Conservation (phyloP, 2,329 filamentous ascomycete species). For the Shiraia sp. region DNA sequence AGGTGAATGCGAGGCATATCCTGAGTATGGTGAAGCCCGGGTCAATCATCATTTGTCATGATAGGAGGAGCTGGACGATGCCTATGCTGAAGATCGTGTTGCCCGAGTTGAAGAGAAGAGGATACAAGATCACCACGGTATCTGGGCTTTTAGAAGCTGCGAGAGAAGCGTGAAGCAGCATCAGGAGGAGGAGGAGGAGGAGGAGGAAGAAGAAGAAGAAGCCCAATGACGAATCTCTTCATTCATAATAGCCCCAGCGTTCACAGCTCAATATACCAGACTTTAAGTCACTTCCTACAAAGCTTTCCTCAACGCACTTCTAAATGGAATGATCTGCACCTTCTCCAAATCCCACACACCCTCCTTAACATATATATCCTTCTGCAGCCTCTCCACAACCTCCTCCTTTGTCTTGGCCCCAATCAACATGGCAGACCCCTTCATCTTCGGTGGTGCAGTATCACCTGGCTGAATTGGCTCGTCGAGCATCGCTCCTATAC, state of each 20-base stretch:
- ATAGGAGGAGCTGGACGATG: conserved; percentile 78
- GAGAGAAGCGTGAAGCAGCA: not conserved
- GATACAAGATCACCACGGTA: conserved; percentile 73
- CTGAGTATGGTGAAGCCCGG: conserved; percentile 78
- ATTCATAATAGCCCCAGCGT: too few species aligned
- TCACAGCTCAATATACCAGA: too few species aligned
- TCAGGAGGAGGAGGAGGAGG: too few species aligned
- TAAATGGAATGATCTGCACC: conserved; percentile 55
- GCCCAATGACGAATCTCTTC: too few species aligned
- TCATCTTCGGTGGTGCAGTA: conserved; percentile 65
- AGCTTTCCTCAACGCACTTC: conserved; percentile 50
- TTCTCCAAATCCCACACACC: conserved; percentile 76
- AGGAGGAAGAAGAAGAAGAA: too few species aligned
- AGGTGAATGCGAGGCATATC: conserved; percentile 76
- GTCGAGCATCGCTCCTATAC: conserved; percentile 43
- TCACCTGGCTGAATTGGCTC: conserved; percentile 60
- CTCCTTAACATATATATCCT: conserved; percentile 71
- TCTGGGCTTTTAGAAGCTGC: conserved; percentile 20
- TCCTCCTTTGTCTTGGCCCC: conserved; percentile 71
- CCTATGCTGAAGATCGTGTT: conserved; percentile 77
- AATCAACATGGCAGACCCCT: conserved; percentile 72
- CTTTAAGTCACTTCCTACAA: conserved; percentile 37
- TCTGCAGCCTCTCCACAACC: conserved; percentile 66
- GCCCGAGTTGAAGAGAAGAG: conserved; percentile 69
- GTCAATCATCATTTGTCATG: conserved; percentile 83